Percentiles rank a stretch among this genome's conserved stretches.
phyloP scores from a whole-genome alignment of 2,329 filamentous ascomycete genomes.

The Colletotrichum sp. region DNA sequence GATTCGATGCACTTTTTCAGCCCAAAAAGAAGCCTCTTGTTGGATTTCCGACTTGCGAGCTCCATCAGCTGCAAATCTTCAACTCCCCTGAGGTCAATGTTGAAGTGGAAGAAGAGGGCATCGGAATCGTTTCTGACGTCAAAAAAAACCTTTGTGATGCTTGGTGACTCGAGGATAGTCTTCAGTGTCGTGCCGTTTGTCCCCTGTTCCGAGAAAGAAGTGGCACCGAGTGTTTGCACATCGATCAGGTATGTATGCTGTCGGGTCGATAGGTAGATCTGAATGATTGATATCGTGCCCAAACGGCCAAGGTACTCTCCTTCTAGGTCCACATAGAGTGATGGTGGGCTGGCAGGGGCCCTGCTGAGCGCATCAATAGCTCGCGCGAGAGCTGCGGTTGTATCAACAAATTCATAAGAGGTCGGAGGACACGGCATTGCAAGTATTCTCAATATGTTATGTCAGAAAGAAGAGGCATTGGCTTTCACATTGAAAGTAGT shows the following conservation, averaged over 20 bases:
- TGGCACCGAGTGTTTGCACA: constrained; percentile 37
- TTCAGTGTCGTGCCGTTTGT: constrained; percentile 30
- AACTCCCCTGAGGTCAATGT: constrained; percentile 47
- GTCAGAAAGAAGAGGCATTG: not conserved
- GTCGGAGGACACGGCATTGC: not conserved
- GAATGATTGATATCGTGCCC: constrained; percentile 50
- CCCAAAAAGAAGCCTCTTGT: constrained; percentile 24
- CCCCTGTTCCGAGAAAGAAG: constrained; percentile 30
- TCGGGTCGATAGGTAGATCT: constrained; percentile 36
- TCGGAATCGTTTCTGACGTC: constrained; percentile 65
- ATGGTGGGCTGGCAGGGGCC: constrained; percentile 28
- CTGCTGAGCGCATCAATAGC: constrained; percentile 25
- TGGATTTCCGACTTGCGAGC: constrained; percentile 34
- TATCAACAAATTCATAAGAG: constrained; percentile 10
- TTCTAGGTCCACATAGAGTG: constrained; percentile 55
- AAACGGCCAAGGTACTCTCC: constrained; percentile 46
- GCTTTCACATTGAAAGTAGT: not conserved
- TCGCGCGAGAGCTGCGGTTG: constrained; percentile 7
- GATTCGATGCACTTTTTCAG: constrained; percentile 34
- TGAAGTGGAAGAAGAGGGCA: constrained; percentile 52
- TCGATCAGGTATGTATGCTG: constrained; percentile 48
- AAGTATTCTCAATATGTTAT: not conserved
- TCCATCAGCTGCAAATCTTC: constrained; percentile 64
- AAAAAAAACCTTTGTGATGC: constrained; percentile 58
- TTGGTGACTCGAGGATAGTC: constrained; percentile 46